A percentile compares a stretch with the other conserved stretches of the same genome.
Conservation (phyloP, 805 yeast genomes). For the Candida loeiensis region DNA sequence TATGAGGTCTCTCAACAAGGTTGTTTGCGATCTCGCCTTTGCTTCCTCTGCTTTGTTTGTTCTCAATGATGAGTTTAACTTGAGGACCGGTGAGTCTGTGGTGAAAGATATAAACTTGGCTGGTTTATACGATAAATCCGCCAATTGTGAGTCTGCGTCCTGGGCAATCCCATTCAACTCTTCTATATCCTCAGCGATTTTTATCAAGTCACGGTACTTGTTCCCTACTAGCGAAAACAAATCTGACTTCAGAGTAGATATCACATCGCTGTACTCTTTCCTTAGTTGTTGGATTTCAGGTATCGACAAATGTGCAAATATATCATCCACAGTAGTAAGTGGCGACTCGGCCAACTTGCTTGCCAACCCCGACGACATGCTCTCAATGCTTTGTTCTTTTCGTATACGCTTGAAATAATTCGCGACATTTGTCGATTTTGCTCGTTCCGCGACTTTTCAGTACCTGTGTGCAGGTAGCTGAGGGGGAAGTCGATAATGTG, state of each 20-base stretch:
- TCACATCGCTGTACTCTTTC: conserved; percentile 24
- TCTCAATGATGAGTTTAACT: conserved; percentile 21
- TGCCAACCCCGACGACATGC: conserved; percentile 4
- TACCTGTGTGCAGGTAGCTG: neutral
- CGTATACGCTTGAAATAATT: neutral
- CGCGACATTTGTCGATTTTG: conserved; percentile 1
- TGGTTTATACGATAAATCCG: conserved; percentile 30
- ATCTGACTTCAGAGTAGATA: conserved; percentile 27
- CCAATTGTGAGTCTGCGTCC: conserved; percentile 21
- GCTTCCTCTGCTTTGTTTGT: conserved; percentile 16
- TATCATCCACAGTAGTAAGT: conserved; percentile 29
- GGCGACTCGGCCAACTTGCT: conserved; percentile 8
- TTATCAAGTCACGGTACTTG: conserved; percentile 41
- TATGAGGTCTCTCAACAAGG: conserved; percentile 28
- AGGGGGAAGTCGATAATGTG: too few relatives aligned
- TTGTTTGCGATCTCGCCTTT: conserved; percentile 17
- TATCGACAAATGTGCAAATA: conserved; percentile 30
- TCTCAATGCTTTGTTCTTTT: neutral
- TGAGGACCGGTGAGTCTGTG: conserved; percentile 16
- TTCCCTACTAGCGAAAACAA: conserved; percentile 37
- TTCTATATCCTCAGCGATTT: conserved; percentile 42
- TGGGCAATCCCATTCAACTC: conserved; percentile 25
- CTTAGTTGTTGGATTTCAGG: conserved; percentile 31
- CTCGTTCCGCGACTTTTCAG: neutral
- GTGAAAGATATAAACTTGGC: conserved; percentile 26